Percentiles rank a stretch among this genome's conserved stretches.
Evolutionary conservation across 352 stramenopile genomes (phyloP).

Genomic region (Phytophthora agathidicida): DNA sequence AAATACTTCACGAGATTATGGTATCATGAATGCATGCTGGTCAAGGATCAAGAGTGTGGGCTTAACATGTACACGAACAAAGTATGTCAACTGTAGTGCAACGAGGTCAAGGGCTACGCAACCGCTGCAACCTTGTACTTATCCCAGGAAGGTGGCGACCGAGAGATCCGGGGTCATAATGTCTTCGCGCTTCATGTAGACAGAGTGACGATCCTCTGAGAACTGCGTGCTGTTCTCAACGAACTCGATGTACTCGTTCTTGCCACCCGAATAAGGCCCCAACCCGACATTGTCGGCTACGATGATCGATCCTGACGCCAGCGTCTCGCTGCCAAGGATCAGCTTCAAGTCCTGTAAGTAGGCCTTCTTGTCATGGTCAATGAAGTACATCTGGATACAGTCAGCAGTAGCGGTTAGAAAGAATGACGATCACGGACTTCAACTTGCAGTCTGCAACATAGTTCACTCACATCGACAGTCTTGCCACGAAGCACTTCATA

Average conservation of each 20-base stretch:
- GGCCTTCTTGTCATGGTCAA: slow-evolving; percentile 54
- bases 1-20: background rate
- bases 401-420: no score
- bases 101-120: no score
- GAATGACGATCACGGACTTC: no score
- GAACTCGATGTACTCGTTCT: slow-evolving; percentile 47
- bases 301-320: slow-evolving; percentile 42
- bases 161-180: slow-evolving; percentile 25
- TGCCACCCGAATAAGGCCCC: background rate
- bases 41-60: no score
- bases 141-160: slow-evolving; percentile 30
- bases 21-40: background rate
- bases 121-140: no score
- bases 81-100: no score
- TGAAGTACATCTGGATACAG: slow-evolving; percentile 45
- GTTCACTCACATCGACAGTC: slow-evolving; percentile 49
- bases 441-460: no score
- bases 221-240: slow-evolving; percentile 46
- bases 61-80: no score
- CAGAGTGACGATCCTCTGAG: slow-evolving; percentile 17
- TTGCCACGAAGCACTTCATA: slow-evolving; percentile 37
- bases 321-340: slow-evolving; percentile 43
- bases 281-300: slow-evolving; percentile 46
- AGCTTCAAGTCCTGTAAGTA: slow-evolving; percentile 55
- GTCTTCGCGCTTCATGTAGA: slow-evolving; percentile 8